Conservation (phyloP, 306 rosid species). For the Pachyrhizus erosus region DNA sequence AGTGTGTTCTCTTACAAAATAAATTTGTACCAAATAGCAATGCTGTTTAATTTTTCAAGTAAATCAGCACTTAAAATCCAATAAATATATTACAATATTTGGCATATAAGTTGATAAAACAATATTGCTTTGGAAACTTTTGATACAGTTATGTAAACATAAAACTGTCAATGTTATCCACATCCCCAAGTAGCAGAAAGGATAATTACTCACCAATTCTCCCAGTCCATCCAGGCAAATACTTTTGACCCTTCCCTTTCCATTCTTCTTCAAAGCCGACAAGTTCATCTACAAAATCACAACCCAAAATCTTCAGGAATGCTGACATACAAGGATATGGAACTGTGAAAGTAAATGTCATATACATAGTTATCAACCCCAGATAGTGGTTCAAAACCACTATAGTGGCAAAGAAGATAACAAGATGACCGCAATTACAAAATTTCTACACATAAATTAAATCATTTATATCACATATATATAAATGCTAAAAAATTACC, state of each 20-base stretch:
- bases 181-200: conserved; percentile 12
- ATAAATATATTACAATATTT: background rate
- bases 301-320: conserved; percentile 31
- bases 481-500: background rate
- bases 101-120: background rate
- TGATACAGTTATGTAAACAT: background rate
- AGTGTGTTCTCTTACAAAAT: too few relatives aligned
- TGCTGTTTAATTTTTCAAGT: conserved; percentile 8
- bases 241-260: conserved; percentile 67
- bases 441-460: background rate
- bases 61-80: background rate
- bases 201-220: conserved; percentile 54
- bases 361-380: background rate
- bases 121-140: background rate
- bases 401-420: background rate
- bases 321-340: background rate
- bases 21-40: too few relatives aligned
- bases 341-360: conserved; percentile 2
- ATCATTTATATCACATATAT: background rate
- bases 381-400: background rate
- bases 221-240: conserved; percentile 70
- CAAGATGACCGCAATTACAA: background rate
- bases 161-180: conserved; percentile 1
- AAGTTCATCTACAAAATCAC: conserved; percentile 66
- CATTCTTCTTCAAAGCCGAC: conserved; percentile 76